Conservation (phyloP, 495 filamentous ascomycete species). For the Trypethelium eluteriae region DNA sequence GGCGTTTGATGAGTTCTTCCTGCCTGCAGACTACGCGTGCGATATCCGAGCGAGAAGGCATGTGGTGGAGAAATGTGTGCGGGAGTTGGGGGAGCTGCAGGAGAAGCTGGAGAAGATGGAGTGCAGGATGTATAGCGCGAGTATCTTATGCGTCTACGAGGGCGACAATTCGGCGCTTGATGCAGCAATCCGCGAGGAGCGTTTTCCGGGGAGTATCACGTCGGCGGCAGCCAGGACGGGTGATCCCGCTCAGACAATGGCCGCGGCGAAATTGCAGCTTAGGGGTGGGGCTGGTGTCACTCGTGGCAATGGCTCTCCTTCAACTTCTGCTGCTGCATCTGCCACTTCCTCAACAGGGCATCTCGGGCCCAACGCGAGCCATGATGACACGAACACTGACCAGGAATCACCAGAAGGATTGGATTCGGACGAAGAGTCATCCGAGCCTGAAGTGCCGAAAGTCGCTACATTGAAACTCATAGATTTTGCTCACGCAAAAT, state of each 20-base stretch:
- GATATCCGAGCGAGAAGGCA: not conserved
- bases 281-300: not conserved
- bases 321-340: not conserved
- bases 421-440: constrained; percentile 43
- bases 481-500: constrained; percentile 91
- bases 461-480: constrained; percentile 82
- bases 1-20: constrained; percentile 48
- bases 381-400: too few relatives aligned
- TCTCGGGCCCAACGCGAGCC: too few relatives aligned
- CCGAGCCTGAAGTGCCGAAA: constrained; percentile 48
- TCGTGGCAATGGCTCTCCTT: not conserved
- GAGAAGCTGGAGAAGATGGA: constrained; percentile 69
- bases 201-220: constrained; percentile 27
- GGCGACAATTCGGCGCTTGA: constrained; percentile 58
- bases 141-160: constrained; percentile 85
- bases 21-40: constrained; percentile 25
- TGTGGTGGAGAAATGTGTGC: constrained; percentile 36
- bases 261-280: constrained; percentile 3
- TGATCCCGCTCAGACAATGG: constrained; percentile 24
- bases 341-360: not conserved
- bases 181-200: constrained; percentile 17
- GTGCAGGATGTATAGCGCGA: constrained; percentile 89
- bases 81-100: constrained; percentile 55
- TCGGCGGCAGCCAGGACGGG: constrained; percentile 53
- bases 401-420: too few relatives aligned